A percentile compares a stretch with the other conserved stretches of the same genome.
These are phyloP conservation scores for Larix kaempferi DNA, from an alignment of 75 land plant species.

Conservation along the genomic window DNA sequence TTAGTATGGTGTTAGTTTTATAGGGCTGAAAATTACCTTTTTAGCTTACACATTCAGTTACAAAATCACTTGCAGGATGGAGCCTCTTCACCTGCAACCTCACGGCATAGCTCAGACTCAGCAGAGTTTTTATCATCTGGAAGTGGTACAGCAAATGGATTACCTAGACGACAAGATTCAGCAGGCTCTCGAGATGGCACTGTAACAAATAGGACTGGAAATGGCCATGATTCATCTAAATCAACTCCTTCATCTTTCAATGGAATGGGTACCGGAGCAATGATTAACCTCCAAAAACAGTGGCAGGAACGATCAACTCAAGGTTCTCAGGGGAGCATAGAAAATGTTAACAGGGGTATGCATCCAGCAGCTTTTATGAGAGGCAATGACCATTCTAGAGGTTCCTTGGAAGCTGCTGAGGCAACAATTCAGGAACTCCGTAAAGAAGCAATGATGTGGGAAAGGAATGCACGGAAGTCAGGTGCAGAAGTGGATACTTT, in stretches of 20 bases:
- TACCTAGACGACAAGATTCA: no score
- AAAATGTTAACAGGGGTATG: conserved; percentile 1
- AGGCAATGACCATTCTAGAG: conserved; percentile 24
- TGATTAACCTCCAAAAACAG: conserved; percentile 8
- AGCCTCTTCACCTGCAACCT: no score
- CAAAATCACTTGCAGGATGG: no score
- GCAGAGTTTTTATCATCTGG: no score
- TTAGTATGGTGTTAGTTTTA: no score
- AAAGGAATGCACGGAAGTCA: conserved; percentile 59
- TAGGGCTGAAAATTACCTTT: no score
- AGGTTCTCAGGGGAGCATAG: conserved; percentile 8
- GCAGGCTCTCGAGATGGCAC: neutral
- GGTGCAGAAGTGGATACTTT: conserved; percentile 52
- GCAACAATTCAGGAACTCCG: conserved; percentile 65
- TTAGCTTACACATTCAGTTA: no score
- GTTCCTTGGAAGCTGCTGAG: conserved; percentile 61
- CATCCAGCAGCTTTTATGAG: conserved; percentile 13
- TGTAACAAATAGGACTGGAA: neutral
- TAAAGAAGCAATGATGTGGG: conserved; percentile 66
- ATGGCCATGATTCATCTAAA: conserved; percentile 17
- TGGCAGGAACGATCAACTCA: neutral
- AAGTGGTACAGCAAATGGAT: no score
- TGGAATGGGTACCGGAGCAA: conserved; percentile 22
- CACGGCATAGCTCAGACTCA: no score
- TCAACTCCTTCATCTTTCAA: conserved; percentile 34